phyloP scores from a whole-genome alignment of 768 basidiomycete genomes.

The Zangia roseola region DNA sequence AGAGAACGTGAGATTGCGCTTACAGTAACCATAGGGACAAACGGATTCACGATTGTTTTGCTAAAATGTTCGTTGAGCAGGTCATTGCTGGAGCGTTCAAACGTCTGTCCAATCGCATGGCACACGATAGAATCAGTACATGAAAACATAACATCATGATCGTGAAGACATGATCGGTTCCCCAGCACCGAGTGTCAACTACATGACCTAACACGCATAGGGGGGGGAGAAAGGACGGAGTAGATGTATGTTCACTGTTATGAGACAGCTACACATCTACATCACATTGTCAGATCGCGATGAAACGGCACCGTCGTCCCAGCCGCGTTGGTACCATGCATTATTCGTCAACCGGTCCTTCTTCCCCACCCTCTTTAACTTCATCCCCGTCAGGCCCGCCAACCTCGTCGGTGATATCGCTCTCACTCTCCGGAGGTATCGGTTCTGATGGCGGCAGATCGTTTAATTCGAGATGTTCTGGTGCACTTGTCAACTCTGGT shows the following conservation, averaged over 20 bases:
- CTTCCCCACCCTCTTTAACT: slow-evolving; percentile 12
- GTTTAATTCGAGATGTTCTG: slow-evolving; percentile 24
- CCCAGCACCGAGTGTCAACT: slow-evolving; percentile 1
- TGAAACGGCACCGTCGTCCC: slow-evolving; percentile 20
- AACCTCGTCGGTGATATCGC: slow-evolving; percentile 36
- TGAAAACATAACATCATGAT: neutral
- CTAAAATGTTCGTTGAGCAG: no score
- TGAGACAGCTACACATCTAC: neutral
- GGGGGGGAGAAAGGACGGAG: slow-evolving; percentile 19
- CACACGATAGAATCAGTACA: neutral
- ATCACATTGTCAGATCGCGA: slow-evolving; percentile 9
- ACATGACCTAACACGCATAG: neutral
- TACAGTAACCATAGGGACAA: no score
- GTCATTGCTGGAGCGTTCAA: no score
- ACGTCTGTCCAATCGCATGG: no score
- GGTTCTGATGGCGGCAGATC: slow-evolving; percentile 34
- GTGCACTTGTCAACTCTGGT: neutral
- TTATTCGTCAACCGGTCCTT: slow-evolving; percentile 11
- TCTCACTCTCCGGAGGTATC: slow-evolving; percentile 32
- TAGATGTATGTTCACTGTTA: neutral
- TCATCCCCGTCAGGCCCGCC: slow-evolving; percentile 21
- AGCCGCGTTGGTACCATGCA: neutral
- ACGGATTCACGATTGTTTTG: no score
- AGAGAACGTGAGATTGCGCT: no score
- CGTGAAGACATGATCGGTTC: neutral